Evolutionary conservation across 768 basidiomycete species (phyloP).

Genomic region (Boletus rubescentipes): DNA sequence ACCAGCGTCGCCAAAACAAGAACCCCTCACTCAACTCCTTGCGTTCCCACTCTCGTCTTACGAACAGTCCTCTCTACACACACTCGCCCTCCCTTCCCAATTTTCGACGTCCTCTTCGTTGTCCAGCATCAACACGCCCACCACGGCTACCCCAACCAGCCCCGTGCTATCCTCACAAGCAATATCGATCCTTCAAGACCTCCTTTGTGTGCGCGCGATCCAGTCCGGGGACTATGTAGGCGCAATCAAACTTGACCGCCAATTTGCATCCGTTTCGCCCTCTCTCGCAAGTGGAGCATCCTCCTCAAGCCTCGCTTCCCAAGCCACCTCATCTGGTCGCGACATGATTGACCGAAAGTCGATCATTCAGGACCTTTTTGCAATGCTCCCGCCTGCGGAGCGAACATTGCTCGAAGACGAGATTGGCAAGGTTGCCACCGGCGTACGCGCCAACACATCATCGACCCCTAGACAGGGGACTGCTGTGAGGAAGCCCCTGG

Average conservation of each 20-base stretch:
- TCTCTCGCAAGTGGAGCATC: conserved; percentile 11
- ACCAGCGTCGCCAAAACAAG: conserved; percentile 58
- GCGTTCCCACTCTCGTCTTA: conserved; percentile 62
- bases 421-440: conserved; percentile 39
- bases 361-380: conserved; percentile 70
- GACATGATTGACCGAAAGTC: conserved; percentile 50
- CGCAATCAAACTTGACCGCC: conserved; percentile 75
- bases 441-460: conserved; percentile 15
- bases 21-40: conserved; percentile 60
- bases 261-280: conserved; percentile 49
- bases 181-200: conserved; percentile 64
- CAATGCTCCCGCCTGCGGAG: conserved; percentile 61
- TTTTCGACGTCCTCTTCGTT: conserved; percentile 32
- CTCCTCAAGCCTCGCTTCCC: conserved; percentile 21
- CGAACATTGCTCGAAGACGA: conserved; percentile 61
- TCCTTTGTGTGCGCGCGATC: conserved; percentile 76
- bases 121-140: conserved; percentile 3
- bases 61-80: conserved; percentile 59
- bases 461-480: conserved; percentile 3
- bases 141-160: background rate
- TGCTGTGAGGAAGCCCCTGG: conserved; percentile 22
- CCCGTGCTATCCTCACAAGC: conserved; percentile 43
- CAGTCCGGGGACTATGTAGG: conserved; percentile 67
- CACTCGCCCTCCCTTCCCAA: conserved; percentile 54
- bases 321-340: conserved; percentile 24